A percentile compares a stretch with the other conserved stretches of the same genome.
Conservation (phyloP, 306 rosid species). For the Quercus cerris region DNA sequence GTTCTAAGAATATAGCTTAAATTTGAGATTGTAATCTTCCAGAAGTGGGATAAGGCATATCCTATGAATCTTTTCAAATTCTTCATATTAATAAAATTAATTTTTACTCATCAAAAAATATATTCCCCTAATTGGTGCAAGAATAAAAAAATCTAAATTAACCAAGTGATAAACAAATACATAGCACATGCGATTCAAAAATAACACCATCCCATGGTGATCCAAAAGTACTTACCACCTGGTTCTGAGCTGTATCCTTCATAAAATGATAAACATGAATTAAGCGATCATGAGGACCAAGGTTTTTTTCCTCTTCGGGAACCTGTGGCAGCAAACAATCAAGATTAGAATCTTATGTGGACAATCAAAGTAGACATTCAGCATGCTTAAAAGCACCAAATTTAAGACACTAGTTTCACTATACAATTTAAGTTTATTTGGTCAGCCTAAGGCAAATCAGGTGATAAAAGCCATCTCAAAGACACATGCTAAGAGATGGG, state of each 20-base stretch:
- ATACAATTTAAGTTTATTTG: neutral
- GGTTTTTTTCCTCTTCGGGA: constrained; percentile 87
- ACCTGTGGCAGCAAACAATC: constrained; percentile 38
- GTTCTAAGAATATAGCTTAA: too few relatives aligned
- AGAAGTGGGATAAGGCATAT: too few relatives aligned
- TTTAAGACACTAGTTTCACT: neutral
- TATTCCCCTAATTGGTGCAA: too few relatives aligned
- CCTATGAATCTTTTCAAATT: too few relatives aligned
- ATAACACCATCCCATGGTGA: neutral
- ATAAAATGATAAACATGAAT: constrained; percentile 90
- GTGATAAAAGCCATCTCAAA: neutral
- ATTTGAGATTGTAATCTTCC: too few relatives aligned
- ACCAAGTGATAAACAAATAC: neutral
- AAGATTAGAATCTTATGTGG: neutral
- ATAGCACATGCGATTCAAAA: neutral
- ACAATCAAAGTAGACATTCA: neutral
- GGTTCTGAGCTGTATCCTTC: constrained; percentile 78
- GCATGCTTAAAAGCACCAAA: neutral
- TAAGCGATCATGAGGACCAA: constrained; percentile 67
- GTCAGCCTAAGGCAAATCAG: neutral
- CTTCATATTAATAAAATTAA: too few relatives aligned
- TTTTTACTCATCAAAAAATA: too few relatives aligned
- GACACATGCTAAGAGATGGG: neutral
- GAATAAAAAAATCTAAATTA: neutral
- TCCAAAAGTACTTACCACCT: constrained; percentile 33